phyloP scores from a whole-genome alignment of 1,284 basidiomycete genomes.

The Afroboletus lepidellus region DNA sequence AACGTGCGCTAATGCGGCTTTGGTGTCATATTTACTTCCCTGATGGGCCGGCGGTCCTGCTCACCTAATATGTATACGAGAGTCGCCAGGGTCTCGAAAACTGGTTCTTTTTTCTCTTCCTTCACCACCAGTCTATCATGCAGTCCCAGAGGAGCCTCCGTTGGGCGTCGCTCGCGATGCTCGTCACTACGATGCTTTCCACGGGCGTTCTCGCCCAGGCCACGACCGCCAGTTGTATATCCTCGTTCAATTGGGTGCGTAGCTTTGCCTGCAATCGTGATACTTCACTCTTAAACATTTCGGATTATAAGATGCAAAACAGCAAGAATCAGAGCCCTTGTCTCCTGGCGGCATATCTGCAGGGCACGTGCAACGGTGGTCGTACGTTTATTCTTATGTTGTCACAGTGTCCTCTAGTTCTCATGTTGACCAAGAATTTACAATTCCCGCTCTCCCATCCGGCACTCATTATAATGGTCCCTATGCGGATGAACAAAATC shows the following conservation, averaged over 20 bases:
- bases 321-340: conserved; percentile 36
- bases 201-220: conserved; percentile 19
- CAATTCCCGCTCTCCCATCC: conserved; percentile 14
- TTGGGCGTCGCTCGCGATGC: conserved; percentile 18
- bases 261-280: background rate
- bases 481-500: conserved; percentile 9
- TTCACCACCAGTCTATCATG: conserved; percentile 9
- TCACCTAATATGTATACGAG: background rate
- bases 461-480: conserved; percentile 27
- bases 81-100: background rate
- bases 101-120: background rate
- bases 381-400: conserved; percentile 23
- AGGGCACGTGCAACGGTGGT: conserved; percentile 30
- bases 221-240: conserved; percentile 17
- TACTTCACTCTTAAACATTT: background rate
- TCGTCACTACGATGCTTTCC: conserved; percentile 18
- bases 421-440: conserved; percentile 24
- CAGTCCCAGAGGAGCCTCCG: background rate
- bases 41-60: background rate
- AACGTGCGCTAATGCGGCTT: background rate
- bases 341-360: conserved; percentile 33
- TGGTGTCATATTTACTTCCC: conserved; percentile 12
- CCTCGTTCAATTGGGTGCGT: conserved; percentile 28
- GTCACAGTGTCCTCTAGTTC: background rate
- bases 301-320: conserved; percentile 32